phyloP scores from a whole-genome alignment of 2,329 filamentous ascomycete genomes.

The Conoideocrella luteorostrata region DNA sequence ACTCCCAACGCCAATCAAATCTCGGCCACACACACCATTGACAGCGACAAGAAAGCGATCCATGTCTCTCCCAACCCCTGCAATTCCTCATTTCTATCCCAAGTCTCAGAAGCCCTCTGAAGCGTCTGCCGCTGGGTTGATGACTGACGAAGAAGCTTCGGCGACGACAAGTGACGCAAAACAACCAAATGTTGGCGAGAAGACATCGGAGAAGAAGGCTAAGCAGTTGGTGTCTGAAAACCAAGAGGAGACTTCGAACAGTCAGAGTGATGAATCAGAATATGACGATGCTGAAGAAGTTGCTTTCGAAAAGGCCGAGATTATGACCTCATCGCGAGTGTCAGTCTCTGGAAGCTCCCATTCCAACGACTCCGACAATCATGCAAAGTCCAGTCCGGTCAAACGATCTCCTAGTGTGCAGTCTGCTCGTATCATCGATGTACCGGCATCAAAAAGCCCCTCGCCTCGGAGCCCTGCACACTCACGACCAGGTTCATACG shows the following conservation, averaged over 20 bases:
- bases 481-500: slow-evolving; percentile 43
- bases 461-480: slow-evolving; percentile 43
- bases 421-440: slow-evolving; percentile 53
- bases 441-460: slow-evolving; percentile 46
- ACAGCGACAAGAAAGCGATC: slow-evolving; percentile 36
- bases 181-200: background rate
- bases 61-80: slow-evolving; percentile 40
- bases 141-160: background rate
- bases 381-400: slow-evolving; percentile 31
- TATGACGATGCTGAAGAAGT: slow-evolving; percentile 37
- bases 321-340: slow-evolving; percentile 50
- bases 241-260: background rate
- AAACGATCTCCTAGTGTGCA: slow-evolving; percentile 41
- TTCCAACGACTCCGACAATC: slow-evolving; percentile 42
- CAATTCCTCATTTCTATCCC: slow-evolving; percentile 12
- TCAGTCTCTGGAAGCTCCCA: slow-evolving; percentile 48
- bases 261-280: slow-evolving; percentile 7
- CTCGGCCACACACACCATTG: slow-evolving; percentile 30
- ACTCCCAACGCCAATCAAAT: slow-evolving; percentile 25
- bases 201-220: slow-evolving; percentile 4
- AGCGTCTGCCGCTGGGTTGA: background rate
- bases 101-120: background rate
- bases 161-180: background rate
- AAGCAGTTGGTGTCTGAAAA: background rate
- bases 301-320: slow-evolving; percentile 50